These are phyloP conservation scores for Prunella vulgaris DNA, from an alignment of 257 asterid species.

Conservation along the genomic window DNA sequence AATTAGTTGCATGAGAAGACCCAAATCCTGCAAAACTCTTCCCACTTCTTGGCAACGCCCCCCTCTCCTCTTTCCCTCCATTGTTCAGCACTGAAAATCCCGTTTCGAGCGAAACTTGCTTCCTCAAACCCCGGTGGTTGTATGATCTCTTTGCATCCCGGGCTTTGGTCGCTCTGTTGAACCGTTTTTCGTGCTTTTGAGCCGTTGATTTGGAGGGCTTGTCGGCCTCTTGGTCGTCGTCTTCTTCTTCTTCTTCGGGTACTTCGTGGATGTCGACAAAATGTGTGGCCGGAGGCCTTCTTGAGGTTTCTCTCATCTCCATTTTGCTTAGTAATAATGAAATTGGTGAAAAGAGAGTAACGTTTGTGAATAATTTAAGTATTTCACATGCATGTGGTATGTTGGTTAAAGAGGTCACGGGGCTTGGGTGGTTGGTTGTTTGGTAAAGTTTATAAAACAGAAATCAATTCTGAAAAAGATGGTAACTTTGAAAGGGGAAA, in stretches of 20 bases:
- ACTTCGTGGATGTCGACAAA: conserved; percentile 70
- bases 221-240: conserved; percentile 28
- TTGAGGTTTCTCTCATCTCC: conserved; percentile 42
- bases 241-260: conserved; percentile 51
- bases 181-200: conserved; percentile 23
- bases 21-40: conserved; percentile 74
- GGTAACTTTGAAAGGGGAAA: background rate
- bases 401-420: conserved; percentile 27
- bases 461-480: background rate
- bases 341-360: background rate
- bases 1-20: conserved; percentile 19
- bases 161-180: conserved; percentile 15
- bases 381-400: background rate
- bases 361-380: background rate
- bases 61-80: conserved; percentile 35
- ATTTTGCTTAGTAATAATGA: conserved; percentile 15
- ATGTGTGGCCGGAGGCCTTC: conserved; percentile 38
- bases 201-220: conserved; percentile 1
- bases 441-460: background rate
- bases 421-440: conserved; percentile 18
- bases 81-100: conserved; percentile 70
- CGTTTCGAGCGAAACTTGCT: conserved; percentile 82
- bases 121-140: conserved; percentile 33
- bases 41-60: conserved; percentile 61
- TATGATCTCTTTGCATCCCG: conserved; percentile 34